These are phyloP conservation scores for Fusarium fracticaudum DNA, from an alignment of 2,329 filamentous ascomycete species.

Conservation along the genomic window DNA sequence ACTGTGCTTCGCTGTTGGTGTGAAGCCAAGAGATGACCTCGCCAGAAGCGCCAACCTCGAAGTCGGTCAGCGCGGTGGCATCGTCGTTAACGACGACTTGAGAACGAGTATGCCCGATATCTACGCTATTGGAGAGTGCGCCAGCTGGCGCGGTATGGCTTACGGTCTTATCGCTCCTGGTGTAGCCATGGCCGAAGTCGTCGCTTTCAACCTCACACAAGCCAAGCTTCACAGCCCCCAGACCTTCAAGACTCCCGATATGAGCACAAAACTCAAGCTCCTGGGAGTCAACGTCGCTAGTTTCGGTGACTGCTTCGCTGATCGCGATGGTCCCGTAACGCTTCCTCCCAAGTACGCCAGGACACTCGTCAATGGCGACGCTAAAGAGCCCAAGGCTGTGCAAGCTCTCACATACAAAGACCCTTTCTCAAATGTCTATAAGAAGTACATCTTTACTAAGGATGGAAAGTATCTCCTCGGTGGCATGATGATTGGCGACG, in stretches of 20 bases:
- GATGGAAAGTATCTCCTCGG: slow-evolving; percentile 91
- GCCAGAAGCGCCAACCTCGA: slow-evolving; percentile 75
- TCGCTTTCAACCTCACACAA: slow-evolving; percentile 90
- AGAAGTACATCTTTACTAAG: slow-evolving; percentile 90
- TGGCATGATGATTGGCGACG: slow-evolving; percentile 98
- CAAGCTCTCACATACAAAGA: slow-evolving; percentile 90
- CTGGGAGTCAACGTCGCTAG: slow-evolving; percentile 91
- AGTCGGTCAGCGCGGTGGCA: slow-evolving; percentile 77
- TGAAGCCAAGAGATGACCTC: slow-evolving; percentile 82
- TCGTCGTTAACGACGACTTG: slow-evolving; percentile 74
- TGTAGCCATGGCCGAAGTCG: slow-evolving; percentile 91
- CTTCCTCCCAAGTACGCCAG: slow-evolving; percentile 69
- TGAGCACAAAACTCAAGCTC: slow-evolving; percentile 92
- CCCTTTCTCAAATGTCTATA: slow-evolving; percentile 88
- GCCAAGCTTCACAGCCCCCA: slow-evolving; percentile 76
- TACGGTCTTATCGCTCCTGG: slow-evolving; percentile 91
- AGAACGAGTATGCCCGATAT: slow-evolving; percentile 76
- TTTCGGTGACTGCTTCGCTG: slow-evolving; percentile 94
- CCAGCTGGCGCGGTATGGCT: slow-evolving; percentile 86
- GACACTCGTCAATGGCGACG: slow-evolving; percentile 34
- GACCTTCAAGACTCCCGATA: slow-evolving; percentile 81
- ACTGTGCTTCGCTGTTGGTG: slow-evolving; percentile 90
- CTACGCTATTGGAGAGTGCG: slow-evolving; percentile 91
- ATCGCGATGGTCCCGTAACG: slow-evolving; percentile 81
- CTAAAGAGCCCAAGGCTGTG: slow-evolving; percentile 63